phyloP scores from a whole-genome alignment of 2,329 filamentous ascomycete genomes.

The Ceratocystis harringtonii region DNA sequence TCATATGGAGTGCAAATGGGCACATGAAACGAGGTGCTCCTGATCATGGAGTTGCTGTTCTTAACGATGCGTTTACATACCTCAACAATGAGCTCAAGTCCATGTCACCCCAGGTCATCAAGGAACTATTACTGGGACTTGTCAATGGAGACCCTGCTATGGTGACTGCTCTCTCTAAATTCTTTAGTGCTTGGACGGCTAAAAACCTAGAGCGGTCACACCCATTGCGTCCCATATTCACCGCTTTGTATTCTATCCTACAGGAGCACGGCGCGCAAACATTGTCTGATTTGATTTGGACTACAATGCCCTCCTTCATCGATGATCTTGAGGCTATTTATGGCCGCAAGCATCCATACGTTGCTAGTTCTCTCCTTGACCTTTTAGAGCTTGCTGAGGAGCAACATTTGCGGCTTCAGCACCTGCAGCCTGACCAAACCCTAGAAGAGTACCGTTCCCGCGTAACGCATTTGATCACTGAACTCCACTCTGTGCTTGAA shows the following conservation, averaged over 20 bases:
- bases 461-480: constrained; percentile 26
- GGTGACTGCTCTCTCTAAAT: constrained; percentile 33
- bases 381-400: constrained; percentile 13
- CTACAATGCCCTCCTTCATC: constrained; percentile 28
- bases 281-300: constrained; percentile 31
- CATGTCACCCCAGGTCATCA: constrained; percentile 30
- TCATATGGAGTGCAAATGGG: constrained; percentile 31
- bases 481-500: constrained; percentile 26
- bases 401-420: neutral
- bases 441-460: constrained; percentile 29
- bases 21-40: constrained; percentile 29
- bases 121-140: constrained; percentile 31
- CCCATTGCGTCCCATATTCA: constrained; percentile 30
- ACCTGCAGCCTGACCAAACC: constrained; percentile 11
- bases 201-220: constrained; percentile 31
- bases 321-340: constrained; percentile 33
- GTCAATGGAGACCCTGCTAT: constrained; percentile 31
- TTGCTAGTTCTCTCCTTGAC: constrained; percentile 24
- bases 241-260: constrained; percentile 31
- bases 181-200: constrained; percentile 30
- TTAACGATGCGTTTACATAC: constrained; percentile 31
- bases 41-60: constrained; percentile 27
- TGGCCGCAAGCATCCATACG: constrained; percentile 30
- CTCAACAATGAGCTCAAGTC: constrained; percentile 31
- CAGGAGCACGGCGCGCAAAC: constrained; percentile 31